Evolutionary conservation across 176 grass and related monocot species (phyloP), one percentile per base, ranked within the genome.

Genomic region (Aegilops tauschii): DNA sequence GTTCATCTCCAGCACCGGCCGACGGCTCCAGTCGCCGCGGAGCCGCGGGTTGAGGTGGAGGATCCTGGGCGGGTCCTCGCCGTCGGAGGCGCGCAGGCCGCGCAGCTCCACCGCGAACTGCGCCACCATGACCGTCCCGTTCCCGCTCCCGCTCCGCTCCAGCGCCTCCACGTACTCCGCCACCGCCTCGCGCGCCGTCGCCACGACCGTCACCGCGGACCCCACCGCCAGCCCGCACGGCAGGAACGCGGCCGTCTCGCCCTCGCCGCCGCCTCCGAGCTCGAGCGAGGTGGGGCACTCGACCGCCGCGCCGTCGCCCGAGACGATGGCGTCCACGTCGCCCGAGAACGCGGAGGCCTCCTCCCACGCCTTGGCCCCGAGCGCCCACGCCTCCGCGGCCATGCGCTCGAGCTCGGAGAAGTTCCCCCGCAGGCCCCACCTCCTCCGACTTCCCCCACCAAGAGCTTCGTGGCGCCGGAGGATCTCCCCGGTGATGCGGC

Each of bases 61-160:
- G 83, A 98, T 94, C 91, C 95, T 93, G 13, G 97, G 97, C 65
- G 97, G 93, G 18, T 98, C 96, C 84, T 98, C 93, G 29, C 80
- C 90, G 5, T 88, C 93, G 14, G 89, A 85, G 4, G 93, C 84
- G 69, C 88, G 91, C 45, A 98, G 76, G 6, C 92, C 93, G 8
- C 91, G 90, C 59, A 98, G 74, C 80, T 98, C 97, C 40, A 98
- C 84, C 32, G 90, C 91, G 92, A 98, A 96, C 82, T 98, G 97
- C 62, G 97, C 91, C 73, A 98, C 90, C 88, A 98, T 76, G 32
- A 98, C 92, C 4, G 89, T 98, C 58, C 89, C 93, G 69, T 98
- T 86, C 20, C 90, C 90, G 1, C n/a, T 74, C 21, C 84, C 80
- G 12, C 86, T 78, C 66, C 83, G 86, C 64, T 87, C 96, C 32